Percentiles rank a stretch among this genome's conserved stretches.
Conservation (phyloP, 2,329 filamentous ascomycete species). For the Exophiala viscosa region DNA sequence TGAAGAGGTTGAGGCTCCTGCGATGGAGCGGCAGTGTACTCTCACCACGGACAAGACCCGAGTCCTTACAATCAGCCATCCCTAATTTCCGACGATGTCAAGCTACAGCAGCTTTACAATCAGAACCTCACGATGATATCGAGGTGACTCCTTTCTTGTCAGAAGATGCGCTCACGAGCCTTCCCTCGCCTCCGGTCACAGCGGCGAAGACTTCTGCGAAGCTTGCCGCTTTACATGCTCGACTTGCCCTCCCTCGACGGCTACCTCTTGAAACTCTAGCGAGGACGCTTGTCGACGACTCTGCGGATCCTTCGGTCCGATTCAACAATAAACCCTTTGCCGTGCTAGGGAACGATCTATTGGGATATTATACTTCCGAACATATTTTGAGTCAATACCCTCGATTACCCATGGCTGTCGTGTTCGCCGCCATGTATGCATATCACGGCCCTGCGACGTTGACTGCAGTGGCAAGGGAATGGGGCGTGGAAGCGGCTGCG, state of each 20-base stretch:
- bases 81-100: constrained; percentile 38
- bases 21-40: constrained; percentile 51
- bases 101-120: constrained; percentile 38
- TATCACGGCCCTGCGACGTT: constrained; percentile 76
- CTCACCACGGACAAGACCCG: constrained; percentile 44
- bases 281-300: constrained; percentile 77
- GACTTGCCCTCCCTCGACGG: constrained; percentile 74
- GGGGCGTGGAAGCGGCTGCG: constrained; percentile 87
- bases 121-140: constrained; percentile 30
- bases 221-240: constrained; percentile 85
- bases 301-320: constrained; percentile 71
- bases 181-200: constrained; percentile 69
- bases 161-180: constrained; percentile 39
- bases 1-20: constrained; percentile 51
- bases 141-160: constrained; percentile 32
- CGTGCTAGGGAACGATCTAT: constrained; percentile 73
- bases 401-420: constrained; percentile 80
- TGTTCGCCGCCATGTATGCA: constrained; percentile 80
- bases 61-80: constrained; percentile 35
- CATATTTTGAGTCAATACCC: constrained; percentile 85
- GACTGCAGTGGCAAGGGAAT: constrained; percentile 70
- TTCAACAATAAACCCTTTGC: constrained; percentile 90
- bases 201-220: constrained; percentile 73
- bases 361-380: constrained; percentile 86
- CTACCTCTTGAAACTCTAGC: constrained; percentile 83